Conservation (phyloP, 1,139 yeast genomes). For the Ogataea hybrid region DNA sequence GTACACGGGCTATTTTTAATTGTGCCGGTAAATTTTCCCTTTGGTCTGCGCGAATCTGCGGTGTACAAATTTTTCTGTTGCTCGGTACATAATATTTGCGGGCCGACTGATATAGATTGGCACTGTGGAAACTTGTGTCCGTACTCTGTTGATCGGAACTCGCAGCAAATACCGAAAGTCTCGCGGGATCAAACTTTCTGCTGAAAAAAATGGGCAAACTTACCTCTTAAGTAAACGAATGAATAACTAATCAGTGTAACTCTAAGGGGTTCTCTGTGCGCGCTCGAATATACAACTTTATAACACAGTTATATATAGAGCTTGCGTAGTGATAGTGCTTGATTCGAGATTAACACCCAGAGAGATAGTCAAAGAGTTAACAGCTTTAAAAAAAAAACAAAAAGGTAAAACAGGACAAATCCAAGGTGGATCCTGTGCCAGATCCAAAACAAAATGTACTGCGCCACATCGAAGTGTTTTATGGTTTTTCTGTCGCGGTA, state of each 20-base stretch:
- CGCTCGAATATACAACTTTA: conserved; percentile 6
- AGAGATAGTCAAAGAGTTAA: conserved; percentile 7
- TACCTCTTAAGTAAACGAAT: conserved; percentile 8
- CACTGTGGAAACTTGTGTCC: neutral
- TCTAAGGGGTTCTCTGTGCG: conserved; percentile 6
- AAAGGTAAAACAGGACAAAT: conserved; percentile 7
- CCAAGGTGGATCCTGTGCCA: conserved; percentile 2
- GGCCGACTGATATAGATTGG: neutral
- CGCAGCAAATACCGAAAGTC: too few relatives aligned
- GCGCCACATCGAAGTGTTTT: conserved; percentile 7
- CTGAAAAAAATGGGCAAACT: neutral
- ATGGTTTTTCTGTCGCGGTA: conserved; percentile 8
- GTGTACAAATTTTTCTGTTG: conserved; percentile 10
- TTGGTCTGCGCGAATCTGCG: conserved; percentile 10
- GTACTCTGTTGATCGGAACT: too few relatives aligned
- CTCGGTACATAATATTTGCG: neutral
- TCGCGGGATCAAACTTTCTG: neutral
- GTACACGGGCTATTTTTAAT: neutral
- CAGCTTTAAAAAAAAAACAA: conserved; percentile 6
- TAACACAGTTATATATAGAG: conserved; percentile 6
- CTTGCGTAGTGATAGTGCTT: conserved; percentile 2
- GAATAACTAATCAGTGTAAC: conserved; percentile 9
- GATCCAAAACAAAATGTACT: conserved; percentile 5
- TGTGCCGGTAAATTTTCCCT: neutral
- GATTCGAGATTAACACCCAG: conserved; percentile 3